These are phyloP conservation scores for Begonia peltatifolia DNA, from an alignment of 306 rosid species.

Conservation along the genomic window DNA sequence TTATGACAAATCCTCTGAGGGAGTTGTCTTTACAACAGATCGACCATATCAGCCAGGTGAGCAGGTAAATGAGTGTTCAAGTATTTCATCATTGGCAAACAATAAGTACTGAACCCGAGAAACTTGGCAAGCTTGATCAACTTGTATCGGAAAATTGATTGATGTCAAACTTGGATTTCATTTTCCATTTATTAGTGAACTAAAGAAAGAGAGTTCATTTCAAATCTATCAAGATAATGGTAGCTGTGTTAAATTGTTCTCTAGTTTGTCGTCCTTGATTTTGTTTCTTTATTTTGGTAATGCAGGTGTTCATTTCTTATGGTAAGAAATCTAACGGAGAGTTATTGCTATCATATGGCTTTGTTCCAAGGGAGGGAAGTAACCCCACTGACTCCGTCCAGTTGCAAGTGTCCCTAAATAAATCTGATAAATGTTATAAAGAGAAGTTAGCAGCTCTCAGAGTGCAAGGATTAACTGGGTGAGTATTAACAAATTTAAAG, in stretches of 20 bases:
- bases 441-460: slow-evolving; percentile 61
- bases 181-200: neutral
- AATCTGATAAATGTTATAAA: slow-evolving; percentile 55
- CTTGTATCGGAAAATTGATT: neutral
- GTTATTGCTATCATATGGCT: slow-evolving; percentile 80
- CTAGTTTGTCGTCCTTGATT: slow-evolving; percentile 9
- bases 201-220: neutral
- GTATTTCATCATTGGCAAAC: slow-evolving; percentile 9
- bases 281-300: neutral
- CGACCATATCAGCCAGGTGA: slow-evolving; percentile 91
- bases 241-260: neutral
- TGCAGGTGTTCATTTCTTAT: slow-evolving; percentile 87
- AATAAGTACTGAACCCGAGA: neutral
- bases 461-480: slow-evolving; percentile 60
- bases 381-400: slow-evolving; percentile 88
- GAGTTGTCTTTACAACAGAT: slow-evolving; percentile 71
- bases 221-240: neutral
- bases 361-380: slow-evolving; percentile 86
- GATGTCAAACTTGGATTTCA: neutral
- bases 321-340: slow-evolving; percentile 94
- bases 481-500: slow-evolving; percentile 15
- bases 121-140: slow-evolving; percentile 1
- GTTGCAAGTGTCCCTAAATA: slow-evolving; percentile 50
- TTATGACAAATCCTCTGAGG: slow-evolving; percentile 66
- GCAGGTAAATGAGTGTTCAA: slow-evolving; percentile 56